Conservation (phyloP, 140 eudicot species). For the Senecio squalidus region DNA sequence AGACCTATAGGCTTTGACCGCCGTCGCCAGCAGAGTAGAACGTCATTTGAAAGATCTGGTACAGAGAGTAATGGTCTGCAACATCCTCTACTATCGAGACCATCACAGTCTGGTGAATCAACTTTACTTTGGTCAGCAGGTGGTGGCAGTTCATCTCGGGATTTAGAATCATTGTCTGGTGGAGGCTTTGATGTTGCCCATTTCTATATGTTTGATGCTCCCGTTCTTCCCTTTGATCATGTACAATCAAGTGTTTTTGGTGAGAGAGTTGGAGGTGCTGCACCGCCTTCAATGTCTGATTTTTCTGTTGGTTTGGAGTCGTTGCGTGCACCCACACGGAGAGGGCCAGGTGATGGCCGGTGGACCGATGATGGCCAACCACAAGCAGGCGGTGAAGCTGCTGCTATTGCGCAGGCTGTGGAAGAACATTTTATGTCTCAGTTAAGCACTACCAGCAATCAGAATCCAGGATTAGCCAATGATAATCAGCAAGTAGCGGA, state of each 20-base stretch:
- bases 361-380: constrained; percentile 99
- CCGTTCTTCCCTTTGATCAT: constrained; percentile 69
- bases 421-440: constrained; percentile 76
- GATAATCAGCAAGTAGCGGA: constrained; percentile 34
- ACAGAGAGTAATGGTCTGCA: constrained; percentile 59
- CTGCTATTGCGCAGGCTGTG: constrained; percentile 87
- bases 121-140: constrained; percentile 55
- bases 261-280: constrained; percentile 52
- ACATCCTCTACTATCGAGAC: constrained; percentile 78
- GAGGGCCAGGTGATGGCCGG: constrained; percentile 96
- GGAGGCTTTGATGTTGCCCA: constrained; percentile 63
- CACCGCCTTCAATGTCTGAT: constrained; percentile 67
- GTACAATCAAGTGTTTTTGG: constrained; percentile 54
- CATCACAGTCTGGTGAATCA: constrained; percentile 58
- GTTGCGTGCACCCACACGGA: constrained; percentile 62
- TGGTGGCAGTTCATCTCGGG: constrained; percentile 61
- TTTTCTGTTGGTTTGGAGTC: constrained; percentile 93
- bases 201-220: constrained; percentile 86
- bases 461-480: constrained; percentile 25
- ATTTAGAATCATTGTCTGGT: constrained; percentile 58
- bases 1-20: constrained; percentile 79
- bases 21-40: constrained; percentile 77
- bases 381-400: constrained; percentile 88
- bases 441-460: constrained; percentile 40
- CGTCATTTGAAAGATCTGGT: constrained; percentile 67